Percentiles rank a stretch among this genome's conserved stretches.
These are phyloP conservation scores for Cucurbita moschata DNA, from an alignment of 306 rosid genomes.

Conservation along the genomic window DNA sequence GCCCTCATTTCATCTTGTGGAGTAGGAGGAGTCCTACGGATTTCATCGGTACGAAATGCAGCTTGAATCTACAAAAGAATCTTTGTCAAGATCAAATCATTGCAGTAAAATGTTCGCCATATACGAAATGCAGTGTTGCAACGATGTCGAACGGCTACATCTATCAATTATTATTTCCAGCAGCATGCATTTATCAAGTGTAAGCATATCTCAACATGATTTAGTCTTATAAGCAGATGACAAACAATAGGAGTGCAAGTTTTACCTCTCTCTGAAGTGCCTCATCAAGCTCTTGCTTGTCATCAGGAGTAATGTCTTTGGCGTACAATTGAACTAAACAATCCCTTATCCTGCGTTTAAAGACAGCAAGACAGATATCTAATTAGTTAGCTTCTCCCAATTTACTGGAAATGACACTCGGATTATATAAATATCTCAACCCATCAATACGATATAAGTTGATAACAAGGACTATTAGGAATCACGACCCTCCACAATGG, in stretches of 20 bases:
- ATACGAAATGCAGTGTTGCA: neutral
- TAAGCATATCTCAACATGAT: neutral
- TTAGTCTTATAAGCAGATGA: neutral
- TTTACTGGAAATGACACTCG: neutral
- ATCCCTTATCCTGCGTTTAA: conserved; percentile 52
- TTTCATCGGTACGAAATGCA: conserved; percentile 96
- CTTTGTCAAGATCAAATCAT: neutral
- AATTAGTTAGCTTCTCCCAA: neutral
- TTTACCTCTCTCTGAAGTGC: conserved; percentile 89
- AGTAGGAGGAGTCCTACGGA: conserved; percentile 82
- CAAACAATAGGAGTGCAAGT: neutral
- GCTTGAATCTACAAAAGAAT: conserved; percentile 69
- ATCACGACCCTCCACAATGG: no score
- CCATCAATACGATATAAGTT: neutral
- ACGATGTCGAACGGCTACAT: neutral
- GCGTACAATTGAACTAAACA: conserved; percentile 69
- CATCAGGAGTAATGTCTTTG: conserved; percentile 95
- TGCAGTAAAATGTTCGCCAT: neutral
- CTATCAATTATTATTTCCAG: neutral
- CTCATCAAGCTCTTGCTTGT: conserved; percentile 96
- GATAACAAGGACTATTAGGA: no score
- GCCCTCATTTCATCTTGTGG: conserved; percentile 98
- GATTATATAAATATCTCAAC: neutral
- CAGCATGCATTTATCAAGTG: neutral
- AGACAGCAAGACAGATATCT: neutral